A percentile compares a stretch with the other conserved stretches of the same genome.
These are phyloP conservation scores for Linum usitatissimum DNA, from an alignment of 345 rosid species.

Conservation along the genomic window DNA sequence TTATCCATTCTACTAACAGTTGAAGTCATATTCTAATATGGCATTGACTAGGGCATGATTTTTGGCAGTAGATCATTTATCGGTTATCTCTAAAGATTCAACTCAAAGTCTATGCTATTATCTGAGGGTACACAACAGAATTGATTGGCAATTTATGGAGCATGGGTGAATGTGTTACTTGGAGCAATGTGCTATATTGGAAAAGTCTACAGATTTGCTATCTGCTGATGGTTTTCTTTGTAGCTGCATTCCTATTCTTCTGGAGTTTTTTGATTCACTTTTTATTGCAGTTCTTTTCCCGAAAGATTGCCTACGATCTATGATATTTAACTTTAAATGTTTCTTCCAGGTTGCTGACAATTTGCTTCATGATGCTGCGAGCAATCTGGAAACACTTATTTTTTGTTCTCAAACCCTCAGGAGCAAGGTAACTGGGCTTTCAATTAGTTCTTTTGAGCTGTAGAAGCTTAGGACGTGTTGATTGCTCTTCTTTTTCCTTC, in stretches of 20 bases:
- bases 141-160: too few relatives aligned
- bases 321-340: background rate
- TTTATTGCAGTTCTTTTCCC: background rate
- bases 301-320: background rate
- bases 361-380: slow-evolving; percentile 89
- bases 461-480: background rate
- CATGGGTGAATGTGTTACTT: background rate
- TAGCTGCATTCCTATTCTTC: background rate
- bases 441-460: background rate
- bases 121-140: too few relatives aligned
- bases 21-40: too few relatives aligned
- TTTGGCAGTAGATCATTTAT: too few relatives aligned
- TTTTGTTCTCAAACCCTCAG: slow-evolving; percentile 99
- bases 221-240: background rate
- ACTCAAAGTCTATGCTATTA: too few relatives aligned
- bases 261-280: background rate
- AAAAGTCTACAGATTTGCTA: background rate
- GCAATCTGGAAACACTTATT: slow-evolving; percentile 93
- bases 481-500: background rate
- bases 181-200: background rate
- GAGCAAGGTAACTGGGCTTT: slow-evolving; percentile 70
- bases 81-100: too few relatives aligned
- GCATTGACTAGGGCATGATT: too few relatives aligned
- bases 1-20: too few relatives aligned
- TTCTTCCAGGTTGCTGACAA: slow-evolving; percentile 84